phyloP scores from a whole-genome alignment of 139 green algal genomes.

The Chlamydomonas eustigma region DNA sequence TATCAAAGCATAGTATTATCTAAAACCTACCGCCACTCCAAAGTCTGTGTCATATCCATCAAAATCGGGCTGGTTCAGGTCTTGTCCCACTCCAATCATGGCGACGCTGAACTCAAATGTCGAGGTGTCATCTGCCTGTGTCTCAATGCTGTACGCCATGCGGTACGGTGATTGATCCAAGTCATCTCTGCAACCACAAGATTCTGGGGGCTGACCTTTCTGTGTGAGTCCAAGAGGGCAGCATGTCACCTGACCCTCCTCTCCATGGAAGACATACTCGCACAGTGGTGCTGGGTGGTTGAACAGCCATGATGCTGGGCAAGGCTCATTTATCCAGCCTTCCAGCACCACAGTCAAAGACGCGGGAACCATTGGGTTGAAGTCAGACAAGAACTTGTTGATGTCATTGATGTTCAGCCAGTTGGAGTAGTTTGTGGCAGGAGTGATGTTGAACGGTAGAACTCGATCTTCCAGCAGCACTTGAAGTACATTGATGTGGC shows the following conservation, averaged over 20 bases:
- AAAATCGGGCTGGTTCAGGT: constrained; percentile 7
- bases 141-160: constrained; percentile 20
- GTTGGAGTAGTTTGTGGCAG: constrained; percentile 22
- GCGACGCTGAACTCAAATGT: constrained; percentile 37
- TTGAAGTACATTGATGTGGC: constrained; percentile 20
- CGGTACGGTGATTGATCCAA: constrained; percentile 27
- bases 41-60: constrained; percentile 18
- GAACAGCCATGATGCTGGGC: constrained; percentile 22
- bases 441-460: constrained; percentile 33
- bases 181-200: constrained; percentile 39
- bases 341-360: constrained; percentile 13
- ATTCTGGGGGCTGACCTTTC: background rate
- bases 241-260: constrained; percentile 27
- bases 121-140: background rate
- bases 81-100: constrained; percentile 7
- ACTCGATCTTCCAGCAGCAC: constrained; percentile 29
- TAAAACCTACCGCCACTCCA: background rate
- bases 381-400: constrained; percentile 35
- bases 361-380: constrained; percentile 11
- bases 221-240: constrained; percentile 30
- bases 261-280: constrained; percentile 35
- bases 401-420: constrained; percentile 42
- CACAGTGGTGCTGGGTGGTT: background rate
- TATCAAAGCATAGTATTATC: too few relatives aligned
- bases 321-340: constrained; percentile 35